These are phyloP conservation scores for barley (Hordeum vulgare) DNA, from an alignment of 176 grass and related monocot species.

Conservation along the genomic window MorexV3_pseudomolecules_assembly NC_058522.1:390085661-390086160, in stretches of 20 bases:
- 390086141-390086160: neutral
- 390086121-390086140: neutral
- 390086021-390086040: neutral
- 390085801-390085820: neutral
- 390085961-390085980: neutral
- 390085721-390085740: conserved; percentile 12
- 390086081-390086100: neutral
- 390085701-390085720: neutral
- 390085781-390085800: neutral
- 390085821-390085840: neutral
- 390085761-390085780: no score
- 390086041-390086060: neutral
- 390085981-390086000: no score
- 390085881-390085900: neutral
- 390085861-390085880: neutral
- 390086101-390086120: neutral
- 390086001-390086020: no score
- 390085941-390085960: no score
- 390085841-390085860: neutral
- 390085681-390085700: neutral
- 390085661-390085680: neutral
- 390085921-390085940: neutral
- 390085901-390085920: neutral
- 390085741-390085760: neutral
- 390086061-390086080: neutral